Evolutionary conservation across 768 basidiomycete species (phyloP).

Genomic region (Pisolithus marmoratus): DNA sequence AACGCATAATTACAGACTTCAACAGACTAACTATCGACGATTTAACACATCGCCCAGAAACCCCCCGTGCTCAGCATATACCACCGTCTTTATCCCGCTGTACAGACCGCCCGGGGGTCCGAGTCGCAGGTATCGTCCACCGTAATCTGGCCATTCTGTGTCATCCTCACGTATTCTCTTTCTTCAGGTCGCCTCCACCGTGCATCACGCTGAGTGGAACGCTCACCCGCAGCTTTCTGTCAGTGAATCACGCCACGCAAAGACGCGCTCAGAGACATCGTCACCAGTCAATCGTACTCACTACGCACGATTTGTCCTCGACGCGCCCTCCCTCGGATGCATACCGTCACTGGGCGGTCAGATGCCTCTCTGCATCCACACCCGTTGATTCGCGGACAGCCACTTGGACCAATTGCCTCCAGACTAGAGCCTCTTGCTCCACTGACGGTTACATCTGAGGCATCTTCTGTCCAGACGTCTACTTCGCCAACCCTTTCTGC

Average conservation of each 20-base stretch:
- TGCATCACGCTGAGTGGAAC: constrained; percentile 8
- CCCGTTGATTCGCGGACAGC: constrained; percentile 72
- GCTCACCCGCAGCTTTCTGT: constrained; percentile 13
- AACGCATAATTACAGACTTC: constrained; percentile 11
- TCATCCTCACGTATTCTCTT: constrained; percentile 15
- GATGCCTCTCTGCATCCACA: constrained; percentile 54
- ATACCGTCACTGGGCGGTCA: constrained; percentile 42
- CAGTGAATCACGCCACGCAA: constrained; percentile 16
- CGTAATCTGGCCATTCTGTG: not conserved
- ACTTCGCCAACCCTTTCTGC: constrained; percentile 33
- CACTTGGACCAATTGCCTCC: constrained; percentile 41
- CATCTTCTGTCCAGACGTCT: constrained; percentile 37
- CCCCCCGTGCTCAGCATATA: constrained; percentile 22
- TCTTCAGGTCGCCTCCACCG: constrained; percentile 8
- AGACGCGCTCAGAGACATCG: constrained; percentile 35
- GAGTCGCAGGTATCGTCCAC: constrained; percentile 15
- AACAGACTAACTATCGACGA: constrained; percentile 13
- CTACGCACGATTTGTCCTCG: constrained; percentile 35
- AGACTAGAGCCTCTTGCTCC: constrained; percentile 53
- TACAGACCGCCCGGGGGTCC: constrained; percentile 27
- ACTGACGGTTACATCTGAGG: constrained; percentile 52
- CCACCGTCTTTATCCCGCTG: constrained; percentile 28
- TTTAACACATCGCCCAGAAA: constrained; percentile 19
- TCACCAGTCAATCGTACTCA: constrained; percentile 33
- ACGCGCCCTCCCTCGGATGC: constrained; percentile 61